Percentiles rank a stretch among this genome's conserved stretches.
These are phyloP conservation scores for Panicum hallii DNA, from an alignment of 202 grass and related monocot genomes.

Conservation along the genomic window DNA sequence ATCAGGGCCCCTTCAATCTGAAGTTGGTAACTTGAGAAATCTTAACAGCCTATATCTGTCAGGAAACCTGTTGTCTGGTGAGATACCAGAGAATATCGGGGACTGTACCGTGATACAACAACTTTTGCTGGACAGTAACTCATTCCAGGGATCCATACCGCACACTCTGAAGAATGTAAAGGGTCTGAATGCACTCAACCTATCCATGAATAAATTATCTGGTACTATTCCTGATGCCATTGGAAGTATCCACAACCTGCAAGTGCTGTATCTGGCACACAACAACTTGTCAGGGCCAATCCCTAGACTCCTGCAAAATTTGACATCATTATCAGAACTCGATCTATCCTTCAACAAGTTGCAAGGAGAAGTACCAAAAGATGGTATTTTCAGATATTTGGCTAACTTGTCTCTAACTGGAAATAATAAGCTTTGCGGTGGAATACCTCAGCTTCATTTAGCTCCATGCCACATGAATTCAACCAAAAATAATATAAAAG, in stretches of 20 bases:
- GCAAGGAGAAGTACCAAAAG: conserved; percentile 43
- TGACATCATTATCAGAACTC: not conserved
- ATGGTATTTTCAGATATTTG: conserved; percentile 36
- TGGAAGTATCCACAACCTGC: not conserved
- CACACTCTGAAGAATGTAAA: not conserved
- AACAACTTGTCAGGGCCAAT: conserved; percentile 48
- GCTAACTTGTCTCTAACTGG: conserved; percentile 4
- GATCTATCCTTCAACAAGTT: conserved; percentile 48
- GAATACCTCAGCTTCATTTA: conserved; percentile 46
- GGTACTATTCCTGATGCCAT: conserved; percentile 32
- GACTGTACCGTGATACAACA: not conserved
- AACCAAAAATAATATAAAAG: not conserved
- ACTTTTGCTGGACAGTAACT: conserved; percentile 31
- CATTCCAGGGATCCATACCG: conserved; percentile 29
- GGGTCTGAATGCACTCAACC: not conserved
- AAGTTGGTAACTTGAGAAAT: conserved; percentile 1
- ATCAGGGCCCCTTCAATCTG: conserved; percentile 18
- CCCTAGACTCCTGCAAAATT: conserved; percentile 2
- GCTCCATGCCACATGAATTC: not conserved
- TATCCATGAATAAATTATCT: conserved; percentile 36
- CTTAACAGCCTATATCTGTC: not conserved
- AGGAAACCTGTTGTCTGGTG: conserved; percentile 31
- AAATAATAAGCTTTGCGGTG: conserved; percentile 57
- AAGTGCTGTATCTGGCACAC: conserved; percentile 10
- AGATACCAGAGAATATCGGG: conserved; percentile 36